Percentiles rank a stretch among this genome's conserved stretches.
Conservation (phyloP, 768 basidiomycete genomes). For the Suillus paluster region DNA sequence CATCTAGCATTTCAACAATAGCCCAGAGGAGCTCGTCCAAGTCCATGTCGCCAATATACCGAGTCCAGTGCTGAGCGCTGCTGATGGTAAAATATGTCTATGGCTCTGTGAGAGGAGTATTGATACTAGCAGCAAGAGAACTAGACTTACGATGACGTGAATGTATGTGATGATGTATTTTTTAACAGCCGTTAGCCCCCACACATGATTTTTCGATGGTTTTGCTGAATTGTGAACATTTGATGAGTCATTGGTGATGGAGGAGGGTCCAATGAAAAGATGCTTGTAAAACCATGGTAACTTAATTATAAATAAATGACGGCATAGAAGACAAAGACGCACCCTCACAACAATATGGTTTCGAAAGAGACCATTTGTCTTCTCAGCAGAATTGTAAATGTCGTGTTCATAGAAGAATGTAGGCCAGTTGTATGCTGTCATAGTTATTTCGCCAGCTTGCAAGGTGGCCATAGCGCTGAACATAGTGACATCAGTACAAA, state of each 20-base stretch:
- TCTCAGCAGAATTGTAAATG: not conserved
- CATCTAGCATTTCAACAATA: too few relatives aligned
- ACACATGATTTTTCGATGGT: not conserved
- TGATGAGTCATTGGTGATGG: not conserved
- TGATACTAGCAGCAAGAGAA: too few relatives aligned
- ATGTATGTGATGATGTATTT: too few relatives aligned
- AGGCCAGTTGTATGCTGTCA: slow-evolving; percentile 7
- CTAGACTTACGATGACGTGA: too few relatives aligned
- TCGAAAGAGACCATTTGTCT: slow-evolving; percentile 2
- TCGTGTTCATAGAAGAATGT: not conserved
- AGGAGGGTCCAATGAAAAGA: slow-evolving; percentile 6
- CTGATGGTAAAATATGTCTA: slow-evolving; percentile 1
- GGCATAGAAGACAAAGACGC: not conserved
- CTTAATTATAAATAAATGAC: not conserved
- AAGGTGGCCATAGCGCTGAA: too few relatives aligned
- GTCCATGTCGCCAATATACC: slow-evolving; percentile 7
- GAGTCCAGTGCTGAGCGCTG: slow-evolving; percentile 7
- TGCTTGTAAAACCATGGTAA: slow-evolving; percentile 4
- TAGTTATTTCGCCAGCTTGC: too few relatives aligned
- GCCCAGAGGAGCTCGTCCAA: too few relatives aligned
- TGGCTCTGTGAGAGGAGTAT: too few relatives aligned
- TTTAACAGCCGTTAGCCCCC: too few relatives aligned
- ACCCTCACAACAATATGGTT: too few relatives aligned
- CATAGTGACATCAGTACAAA: not conserved
- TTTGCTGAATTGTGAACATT: not conserved